Evolutionary conservation across 768 basidiomycete species (phyloP).

Genomic region (Boletellus ananiceps): DNA sequence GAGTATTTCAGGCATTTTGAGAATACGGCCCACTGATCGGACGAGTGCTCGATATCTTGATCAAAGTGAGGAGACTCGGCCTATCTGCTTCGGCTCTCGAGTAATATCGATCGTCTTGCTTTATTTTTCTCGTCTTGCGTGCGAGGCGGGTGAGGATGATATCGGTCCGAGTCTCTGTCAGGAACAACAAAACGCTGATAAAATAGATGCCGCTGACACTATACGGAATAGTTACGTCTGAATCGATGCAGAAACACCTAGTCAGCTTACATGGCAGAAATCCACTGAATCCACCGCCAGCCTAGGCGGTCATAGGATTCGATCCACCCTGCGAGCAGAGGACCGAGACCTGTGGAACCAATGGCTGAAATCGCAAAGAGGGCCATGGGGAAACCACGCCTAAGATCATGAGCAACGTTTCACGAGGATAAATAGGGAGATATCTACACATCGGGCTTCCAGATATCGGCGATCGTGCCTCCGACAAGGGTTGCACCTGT

Average conservation of each 20-base stretch:
- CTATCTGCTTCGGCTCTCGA: conserved; percentile 63
- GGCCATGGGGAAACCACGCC: conserved; percentile 76
- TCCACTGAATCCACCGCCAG: conserved; percentile 88
- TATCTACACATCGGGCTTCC: conserved; percentile 54
- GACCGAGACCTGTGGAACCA: conserved; percentile 59
- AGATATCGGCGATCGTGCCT: conserved; percentile 71
- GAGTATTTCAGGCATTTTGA: background rate
- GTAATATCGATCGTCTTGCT: conserved; percentile 58
- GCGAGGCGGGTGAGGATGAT: conserved; percentile 69
- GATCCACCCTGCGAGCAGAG: conserved; percentile 62
- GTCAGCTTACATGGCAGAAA: conserved; percentile 53
- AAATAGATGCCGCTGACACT: conserved; percentile 53
- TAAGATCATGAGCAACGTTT: conserved; percentile 26
- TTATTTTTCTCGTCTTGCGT: conserved; percentile 55
- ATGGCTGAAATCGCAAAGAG: conserved; percentile 61
- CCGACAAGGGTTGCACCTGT: conserved; percentile 71
- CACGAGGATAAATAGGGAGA: background rate
- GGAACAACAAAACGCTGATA: conserved; percentile 45
- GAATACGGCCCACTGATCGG: conserved; percentile 59
- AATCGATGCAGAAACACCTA: background rate
- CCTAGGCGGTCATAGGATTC: conserved; percentile 52
- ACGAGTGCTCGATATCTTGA: conserved; percentile 66
- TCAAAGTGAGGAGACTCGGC: conserved; percentile 48
- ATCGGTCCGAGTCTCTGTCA: conserved; percentile 70
- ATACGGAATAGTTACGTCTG: conserved; percentile 1